phyloP scores from a whole-genome alignment of 179 eudicot genomes.

The Camellia oleifera region DNA sequence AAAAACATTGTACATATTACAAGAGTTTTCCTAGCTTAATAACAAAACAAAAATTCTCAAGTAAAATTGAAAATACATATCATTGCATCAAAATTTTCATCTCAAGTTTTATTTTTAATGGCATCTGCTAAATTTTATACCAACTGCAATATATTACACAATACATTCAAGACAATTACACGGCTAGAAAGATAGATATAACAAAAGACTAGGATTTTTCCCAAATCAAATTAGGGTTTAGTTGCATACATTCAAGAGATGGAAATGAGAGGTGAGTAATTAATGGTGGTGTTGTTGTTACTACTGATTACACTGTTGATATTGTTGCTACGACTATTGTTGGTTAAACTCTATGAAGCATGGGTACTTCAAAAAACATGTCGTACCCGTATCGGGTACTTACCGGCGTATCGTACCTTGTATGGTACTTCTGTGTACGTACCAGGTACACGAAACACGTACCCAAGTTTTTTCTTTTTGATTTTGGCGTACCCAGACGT shows the following conservation, averaged over 20 bases:
- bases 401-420: no score
- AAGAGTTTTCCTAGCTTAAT: no score
- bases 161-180: neutral
- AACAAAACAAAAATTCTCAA: neutral
- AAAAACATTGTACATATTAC: no score
- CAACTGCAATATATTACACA: conserved; percentile 44
- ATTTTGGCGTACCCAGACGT: no score
- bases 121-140: conserved; percentile 95
- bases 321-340: neutral
- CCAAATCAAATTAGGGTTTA: neutral
- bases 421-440: no score
- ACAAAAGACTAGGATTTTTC: neutral
- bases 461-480: no score
- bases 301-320: conserved; percentile 21
- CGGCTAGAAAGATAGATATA: neutral
- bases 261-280: conserved; percentile 87
- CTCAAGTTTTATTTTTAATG: conserved; percentile 74
- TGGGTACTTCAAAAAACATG: no score
- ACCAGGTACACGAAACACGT: no score
- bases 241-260: conserved; percentile 53
- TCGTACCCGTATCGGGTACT: no score
- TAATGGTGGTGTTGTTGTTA: conserved; percentile 45
- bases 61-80: conserved; percentile 31
- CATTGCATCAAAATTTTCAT: conserved; percentile 85
- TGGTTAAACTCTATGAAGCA: no score